These are phyloP conservation scores for Dioscorea zingiberensis DNA, from an alignment of 106 monocot species.

Conservation along the genomic window DNA sequence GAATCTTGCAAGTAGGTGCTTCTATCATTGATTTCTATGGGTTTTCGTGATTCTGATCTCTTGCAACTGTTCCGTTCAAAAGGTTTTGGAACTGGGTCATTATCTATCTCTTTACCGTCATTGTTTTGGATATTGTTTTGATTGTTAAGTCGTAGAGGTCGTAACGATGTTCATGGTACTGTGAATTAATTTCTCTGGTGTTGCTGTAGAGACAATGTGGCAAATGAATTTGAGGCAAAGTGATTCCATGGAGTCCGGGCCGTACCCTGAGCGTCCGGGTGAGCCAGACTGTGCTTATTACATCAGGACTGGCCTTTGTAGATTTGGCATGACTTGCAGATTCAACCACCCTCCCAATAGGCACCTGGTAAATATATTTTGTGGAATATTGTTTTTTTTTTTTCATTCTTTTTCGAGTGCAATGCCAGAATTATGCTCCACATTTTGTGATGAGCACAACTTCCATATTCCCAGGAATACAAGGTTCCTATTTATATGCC, in stretches of 20 bases:
- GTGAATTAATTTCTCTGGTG: background rate
- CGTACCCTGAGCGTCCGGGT: conserved; percentile 56
- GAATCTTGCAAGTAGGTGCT: too few relatives aligned
- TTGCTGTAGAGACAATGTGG: conserved; percentile 53
- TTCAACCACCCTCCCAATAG: conserved; percentile 67
- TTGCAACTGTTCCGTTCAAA: background rate
- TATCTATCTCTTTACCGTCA: background rate
- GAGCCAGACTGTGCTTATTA: conserved; percentile 70
- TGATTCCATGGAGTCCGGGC: conserved; percentile 29
- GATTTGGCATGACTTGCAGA: conserved; percentile 73
- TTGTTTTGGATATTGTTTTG: background rate
- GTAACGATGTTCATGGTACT: too few relatives aligned
- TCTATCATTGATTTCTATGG: background rate
- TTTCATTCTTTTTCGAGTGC: too few relatives aligned
- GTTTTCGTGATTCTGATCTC: background rate
- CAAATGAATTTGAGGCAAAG: conserved; percentile 39
- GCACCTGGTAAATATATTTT: conserved; percentile 35
- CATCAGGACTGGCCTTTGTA: conserved; percentile 66
- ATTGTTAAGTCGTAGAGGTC: too few relatives aligned
- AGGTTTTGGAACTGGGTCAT: background rate
- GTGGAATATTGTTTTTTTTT: background rate
- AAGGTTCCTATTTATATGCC: background rate
- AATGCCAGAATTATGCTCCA: background rate
- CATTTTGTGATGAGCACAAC: background rate
- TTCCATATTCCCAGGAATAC: background rate